Base-by-base conservation (phyloP, 805 yeast species). In the Candida nemodendra region DNA sequence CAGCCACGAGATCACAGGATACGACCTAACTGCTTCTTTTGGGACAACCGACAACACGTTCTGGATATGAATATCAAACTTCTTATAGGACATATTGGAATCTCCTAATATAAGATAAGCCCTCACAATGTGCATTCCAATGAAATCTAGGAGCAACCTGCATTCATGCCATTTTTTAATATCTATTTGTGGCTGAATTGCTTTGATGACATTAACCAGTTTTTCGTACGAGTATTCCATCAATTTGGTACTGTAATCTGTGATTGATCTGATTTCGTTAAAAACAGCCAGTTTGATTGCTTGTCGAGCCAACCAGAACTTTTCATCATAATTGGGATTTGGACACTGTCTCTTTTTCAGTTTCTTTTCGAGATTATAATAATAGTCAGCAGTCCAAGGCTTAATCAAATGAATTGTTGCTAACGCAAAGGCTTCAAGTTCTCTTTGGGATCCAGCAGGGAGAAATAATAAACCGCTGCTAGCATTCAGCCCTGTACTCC, bases 111-210 rank as follows among this genome's bases (percentile, higher is more conserved):
- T 77, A 18, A 85, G 65, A 48, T 78, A 74, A 1, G 79, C 65
- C 44, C 84, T 70, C 6, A 76, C 74, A 8, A 85, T 78, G 48
- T 82, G 84, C 34, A 82, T 67, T 0, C 83, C 80, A 5, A 76
- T 52, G 4, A 77, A 56, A 52, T 87, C 95, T 5, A 84, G 56
- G 32, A 83, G 57, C 8, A 54, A 51, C 29, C 86, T 56, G 25
- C 72, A 57, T 27, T 75, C 68, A 3, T 47, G 42, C 79, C 80
- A 76, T 4, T 50, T 28, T 9, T 50, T 43, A 4, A 45, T 39
- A 18, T 57, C 53, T 0, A 50, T 27, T 0, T 53, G 41, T 1
- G 59, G 45, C 19, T 45, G 39, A 1, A 46, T 28, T 5, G 54
- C 38, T 27, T 60, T 66, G 18, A 72, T 58, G 12, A 69, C 47